Evolutionary conservation across 345 rosid species (phyloP), one percentile per base, ranked within the genome.

Genomic region (Passiflora organensis): DNA sequence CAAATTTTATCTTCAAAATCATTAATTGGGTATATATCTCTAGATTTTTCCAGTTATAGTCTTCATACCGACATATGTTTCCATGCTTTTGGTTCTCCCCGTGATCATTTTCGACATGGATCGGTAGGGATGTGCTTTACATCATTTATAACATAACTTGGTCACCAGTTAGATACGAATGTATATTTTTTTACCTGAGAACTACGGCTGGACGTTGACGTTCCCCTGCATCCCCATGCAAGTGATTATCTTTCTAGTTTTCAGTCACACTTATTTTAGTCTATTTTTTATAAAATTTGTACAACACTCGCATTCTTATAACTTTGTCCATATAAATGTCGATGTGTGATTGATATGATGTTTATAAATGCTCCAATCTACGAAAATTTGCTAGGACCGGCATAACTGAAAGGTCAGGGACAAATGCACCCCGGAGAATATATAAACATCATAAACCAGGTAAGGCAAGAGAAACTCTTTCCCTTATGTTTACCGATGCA

Each of bases 221-320:
- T 72, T 67, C 48, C 59, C 55, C 65, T 64, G 66, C 65, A 53
- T 61, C 47, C 23, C 49, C 58, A 64, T 72, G 68, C 71, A 73
- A 60, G 58, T 57, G 56, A 55, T 18, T 51, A 34, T 2, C 34
- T 21, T 20, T 15, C 14, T 14, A 22, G 34, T 28, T 28, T 28
- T 28, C 34, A 28, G 34, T 28, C 2, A n/a, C 46, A 9, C 44
- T n/a, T 13, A 22, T 22, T 22, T 48, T 48, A 6, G 41, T 55
- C 10, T 17, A 46, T 47, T 9, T 47, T 9, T 13, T 5, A n/a
- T 3, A 5, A 23, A 24, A 37, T 59, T 38, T 17, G 55, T 38
- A 28, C 34, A 2, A 3, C 34, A 28, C 34, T 28, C 34, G 8
- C 5, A 28, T 2, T 28, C 8, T 28, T 28, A 28, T n/a, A n/a